A percentile compares a stretch with the other conserved stretches of the same genome.
These are phyloP conservation scores for Tuber brumale DNA, from an alignment of 495 filamentous ascomycete genomes.

Conservation along the genomic window DNA sequence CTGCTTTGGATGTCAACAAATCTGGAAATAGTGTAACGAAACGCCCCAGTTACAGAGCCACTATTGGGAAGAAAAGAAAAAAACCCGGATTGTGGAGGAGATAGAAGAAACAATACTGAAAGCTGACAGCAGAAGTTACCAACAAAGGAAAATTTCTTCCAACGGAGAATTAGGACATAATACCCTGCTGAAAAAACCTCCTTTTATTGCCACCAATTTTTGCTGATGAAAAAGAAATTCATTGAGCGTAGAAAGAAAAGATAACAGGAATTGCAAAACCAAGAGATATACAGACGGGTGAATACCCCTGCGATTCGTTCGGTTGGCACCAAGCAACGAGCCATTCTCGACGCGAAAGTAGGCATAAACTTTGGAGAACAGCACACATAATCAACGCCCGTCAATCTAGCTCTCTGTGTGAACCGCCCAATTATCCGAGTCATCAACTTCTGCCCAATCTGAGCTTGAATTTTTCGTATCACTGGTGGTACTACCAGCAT, in stretches of 20 bases:
- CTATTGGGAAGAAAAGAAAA: neutral
- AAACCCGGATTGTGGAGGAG: neutral
- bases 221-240: slow-evolving; percentile 5
- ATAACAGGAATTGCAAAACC: slow-evolving; percentile 7
- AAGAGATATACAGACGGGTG: neutral
- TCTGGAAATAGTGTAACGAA: neutral
- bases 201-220: slow-evolving; percentile 6
- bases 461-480: slow-evolving; percentile 37
- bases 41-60: neutral
- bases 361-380: slow-evolving; percentile 15
- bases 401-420: slow-evolving; percentile 34
- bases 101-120: neutral
- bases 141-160: neutral
- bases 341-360: slow-evolving; percentile 8
- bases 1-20: neutral
- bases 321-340: neutral
- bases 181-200: neutral
- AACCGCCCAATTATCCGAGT: slow-evolving; percentile 40
- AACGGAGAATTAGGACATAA: neutral
- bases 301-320: neutral
- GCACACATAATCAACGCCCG: neutral
- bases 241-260: slow-evolving; percentile 9
- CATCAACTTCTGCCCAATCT: slow-evolving; percentile 40
- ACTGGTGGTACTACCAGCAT: slow-evolving; percentile 29
- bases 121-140: neutral